phyloP scores from a whole-genome alignment of 257 asterid genomes.

The Ligustrum vulgare region DNA sequence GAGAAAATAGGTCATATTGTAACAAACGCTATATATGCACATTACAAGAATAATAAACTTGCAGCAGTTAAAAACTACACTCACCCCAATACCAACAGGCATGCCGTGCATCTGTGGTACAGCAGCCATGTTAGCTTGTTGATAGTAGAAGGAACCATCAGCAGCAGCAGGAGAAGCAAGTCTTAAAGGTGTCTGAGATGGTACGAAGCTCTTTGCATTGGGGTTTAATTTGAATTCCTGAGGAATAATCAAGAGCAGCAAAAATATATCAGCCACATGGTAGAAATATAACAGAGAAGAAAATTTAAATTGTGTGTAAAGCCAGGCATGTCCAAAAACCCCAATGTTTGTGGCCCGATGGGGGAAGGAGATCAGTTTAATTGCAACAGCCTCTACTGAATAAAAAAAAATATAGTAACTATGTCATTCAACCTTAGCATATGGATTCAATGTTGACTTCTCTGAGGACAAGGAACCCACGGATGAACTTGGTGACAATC shows the following conservation, averaged over 20 bases:
- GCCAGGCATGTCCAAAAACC: background rate
- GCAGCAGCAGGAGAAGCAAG: constrained; percentile 85
- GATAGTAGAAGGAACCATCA: constrained; percentile 82
- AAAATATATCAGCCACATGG: background rate
- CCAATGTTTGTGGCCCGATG: background rate
- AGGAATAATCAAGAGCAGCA: constrained; percentile 24
- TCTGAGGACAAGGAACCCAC: constrained; percentile 84
- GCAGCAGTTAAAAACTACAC: constrained; percentile 28
- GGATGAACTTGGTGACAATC: constrained; percentile 82
- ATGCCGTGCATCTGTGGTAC: constrained; percentile 79
- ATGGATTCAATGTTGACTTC: constrained; percentile 82
- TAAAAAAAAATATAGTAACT: background rate
- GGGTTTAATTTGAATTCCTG: constrained; percentile 95
- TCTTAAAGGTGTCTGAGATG: constrained; percentile 68
- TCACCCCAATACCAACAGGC: constrained; percentile 88
- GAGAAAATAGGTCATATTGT: constrained; percentile 7
- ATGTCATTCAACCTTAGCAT: constrained; percentile 71
- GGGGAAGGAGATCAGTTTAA: background rate
- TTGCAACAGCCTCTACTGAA: constrained; percentile 13
- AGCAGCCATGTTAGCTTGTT: constrained; percentile 65
- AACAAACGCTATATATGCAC: background rate
- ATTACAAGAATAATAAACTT: constrained; percentile 4
- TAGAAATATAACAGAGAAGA: background rate
- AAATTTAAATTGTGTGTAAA: background rate
- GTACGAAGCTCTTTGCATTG: constrained; percentile 77